Evolutionary conservation across 225 moss, liverwort and hornwort species (phyloP).

Genomic region (Neckera pumila): DNA sequence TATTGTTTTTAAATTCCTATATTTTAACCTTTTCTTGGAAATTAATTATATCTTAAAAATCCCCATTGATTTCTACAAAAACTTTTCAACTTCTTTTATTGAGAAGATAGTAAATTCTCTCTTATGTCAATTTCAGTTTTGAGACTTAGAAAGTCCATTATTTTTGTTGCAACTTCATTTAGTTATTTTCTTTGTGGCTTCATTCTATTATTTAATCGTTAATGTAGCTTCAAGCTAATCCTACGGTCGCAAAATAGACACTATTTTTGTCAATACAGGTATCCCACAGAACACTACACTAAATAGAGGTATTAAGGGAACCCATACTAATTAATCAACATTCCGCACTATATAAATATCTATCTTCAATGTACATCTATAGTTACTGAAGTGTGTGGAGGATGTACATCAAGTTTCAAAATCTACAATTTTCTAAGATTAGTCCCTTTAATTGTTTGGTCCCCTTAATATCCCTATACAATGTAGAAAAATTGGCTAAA

Average conservation of each 20-base stretch:
- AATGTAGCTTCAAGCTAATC: fast-evolving
- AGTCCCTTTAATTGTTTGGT: too few species aligned
- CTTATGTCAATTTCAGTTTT: neutral
- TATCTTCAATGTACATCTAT: too few species aligned
- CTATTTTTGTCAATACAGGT: neutral
- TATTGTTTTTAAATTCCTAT: neutral
- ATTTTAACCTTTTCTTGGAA: fast-evolving
- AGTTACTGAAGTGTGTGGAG: too few species aligned
- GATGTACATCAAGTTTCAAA: too few species aligned
- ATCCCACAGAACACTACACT: fast-evolving
- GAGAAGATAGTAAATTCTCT: neutral
- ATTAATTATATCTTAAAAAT: too few species aligned
- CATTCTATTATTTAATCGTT: neutral
- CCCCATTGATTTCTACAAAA: fast-evolving
- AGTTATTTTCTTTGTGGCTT: neutral
- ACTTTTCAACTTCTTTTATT: neutral
- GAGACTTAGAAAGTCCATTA: neutral
- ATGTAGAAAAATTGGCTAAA: fast-evolving
- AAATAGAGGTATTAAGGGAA: too few species aligned
- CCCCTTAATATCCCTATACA: too few species aligned
- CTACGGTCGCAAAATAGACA: fast-evolving
- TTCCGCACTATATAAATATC: too few species aligned
- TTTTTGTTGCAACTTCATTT: neutral
- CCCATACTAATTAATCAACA: too few species aligned
- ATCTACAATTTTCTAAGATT: too few species aligned